A percentile compares a stretch with the other conserved stretches of the same genome.
Evolutionary conservation across 305 asterid species (phyloP).

Genomic region (Stenogyne calaminthoides): DNA sequence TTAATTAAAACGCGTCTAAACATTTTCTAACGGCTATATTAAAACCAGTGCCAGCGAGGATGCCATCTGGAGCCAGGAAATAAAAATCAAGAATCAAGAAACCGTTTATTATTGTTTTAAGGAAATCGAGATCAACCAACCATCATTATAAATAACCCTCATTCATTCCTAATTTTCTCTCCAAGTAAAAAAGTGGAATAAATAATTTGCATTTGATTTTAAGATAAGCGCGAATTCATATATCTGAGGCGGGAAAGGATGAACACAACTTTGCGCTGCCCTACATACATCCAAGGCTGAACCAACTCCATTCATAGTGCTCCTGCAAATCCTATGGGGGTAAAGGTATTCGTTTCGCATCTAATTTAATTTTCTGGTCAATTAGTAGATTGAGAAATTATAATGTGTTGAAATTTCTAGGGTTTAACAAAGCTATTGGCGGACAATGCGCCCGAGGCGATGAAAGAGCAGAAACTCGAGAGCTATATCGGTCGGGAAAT

Average conservation of each 20-base stretch:
- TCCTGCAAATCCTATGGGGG: conserved; percentile 39
- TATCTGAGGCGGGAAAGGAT: not conserved
- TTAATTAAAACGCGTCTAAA: too few species aligned
- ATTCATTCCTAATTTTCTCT: too few species aligned
- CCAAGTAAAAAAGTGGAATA: too few species aligned
- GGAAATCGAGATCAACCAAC: too few species aligned
- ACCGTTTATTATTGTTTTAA: too few species aligned
- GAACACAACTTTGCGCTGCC: not conserved
- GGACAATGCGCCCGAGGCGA: conserved; percentile 69
- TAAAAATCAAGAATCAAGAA: too few species aligned
- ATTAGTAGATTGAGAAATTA: not conserved
- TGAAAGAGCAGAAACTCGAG: conserved; percentile 76
- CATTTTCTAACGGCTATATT: too few species aligned
- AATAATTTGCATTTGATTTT: not conserved
- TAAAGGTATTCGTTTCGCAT: conserved; percentile 32
- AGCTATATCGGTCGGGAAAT: conserved; percentile 88
- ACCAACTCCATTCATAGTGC: not conserved
- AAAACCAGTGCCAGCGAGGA: too few species aligned
- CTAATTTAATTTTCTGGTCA: not conserved
- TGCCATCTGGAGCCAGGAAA: too few species aligned
- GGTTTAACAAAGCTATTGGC: conserved; percentile 87
- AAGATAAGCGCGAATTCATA: not conserved
- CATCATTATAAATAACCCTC: too few species aligned
- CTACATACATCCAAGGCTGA: not conserved
- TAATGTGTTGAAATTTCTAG: conserved; percentile 33